Evolutionary conservation across 108 stramenopile species (phyloP), one percentile per base, ranked within the genome.

Genomic region (Fragilariopsis cylindrus): DNA sequence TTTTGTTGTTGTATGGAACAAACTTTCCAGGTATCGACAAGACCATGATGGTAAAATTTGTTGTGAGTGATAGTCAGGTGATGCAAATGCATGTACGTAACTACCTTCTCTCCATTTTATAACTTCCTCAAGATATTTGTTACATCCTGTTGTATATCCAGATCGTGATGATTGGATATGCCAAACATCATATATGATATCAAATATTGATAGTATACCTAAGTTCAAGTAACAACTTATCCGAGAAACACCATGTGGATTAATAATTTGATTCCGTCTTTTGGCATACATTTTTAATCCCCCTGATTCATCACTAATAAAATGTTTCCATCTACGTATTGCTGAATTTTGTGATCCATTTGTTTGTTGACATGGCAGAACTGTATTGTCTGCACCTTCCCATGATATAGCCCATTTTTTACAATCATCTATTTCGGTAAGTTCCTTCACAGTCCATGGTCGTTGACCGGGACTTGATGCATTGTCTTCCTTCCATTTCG

Each of bases 121-220:
- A 43, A 90, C 78, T 69, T 93, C 92, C 42, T 91, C 87, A 41
- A 73, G 58, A 73, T 87, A 89, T 63, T 93, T 91, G 44, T 78
- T 71, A 43, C 72, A 79, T 6, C 82, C 82, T 42, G 56, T 68
- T 13, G 72, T 65, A 16, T 13, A 60, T 12, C 65, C 74, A 39
- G 44, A 48, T 44, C n/a, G 18, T 39, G 60, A 64, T 16, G 65
- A 52, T 44, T 72, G 53, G 5, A 64, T 43, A 47, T 76, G 50
- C 71, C 83, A 82, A 49, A 82, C 67, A 43, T 88, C 87, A n/a
- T 60, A 62, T 7, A 87, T 76, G 11, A 89, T 48, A 48, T 79
- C 73, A 60, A 90, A 90, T 8, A 88, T 83, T 57, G 82, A 79
- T 3, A 90, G 78, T 45, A 88, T 75, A 0, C 92, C 92, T 19